Base-by-base conservation (phyloP, 148 eudicot species). In the Heliamphora exappendiculata region DNA sequence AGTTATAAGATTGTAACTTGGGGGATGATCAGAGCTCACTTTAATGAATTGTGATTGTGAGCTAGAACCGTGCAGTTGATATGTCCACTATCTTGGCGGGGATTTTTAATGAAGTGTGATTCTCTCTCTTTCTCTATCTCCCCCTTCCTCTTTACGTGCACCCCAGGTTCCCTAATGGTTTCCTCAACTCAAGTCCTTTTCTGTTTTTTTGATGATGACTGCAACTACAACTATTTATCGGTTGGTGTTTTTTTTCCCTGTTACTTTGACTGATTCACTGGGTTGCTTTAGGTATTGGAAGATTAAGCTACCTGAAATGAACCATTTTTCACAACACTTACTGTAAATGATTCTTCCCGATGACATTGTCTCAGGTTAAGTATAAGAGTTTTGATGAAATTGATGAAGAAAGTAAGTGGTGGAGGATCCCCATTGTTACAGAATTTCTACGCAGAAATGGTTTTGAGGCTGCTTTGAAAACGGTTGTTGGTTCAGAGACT, bases 341-440 rank as follows among this genome's bases (percentile, higher is more conserved):
- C 3, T 39, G 7, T 39, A 39, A 39, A 7, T 2, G 3, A 44
- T 42, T 54, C 70, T 73, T 70, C 58, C 33, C 44, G 31, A 53
- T 77, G 31, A 67, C 8, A 54, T 51, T 10, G 70, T 78, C 75
- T 67, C 89, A 95, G 98, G 80, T 92, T 69, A 87, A 84, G 76
- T 95, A 88, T 85, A 86, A 73, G 85, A 92, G 90, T 80, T 92
- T 95, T 74, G 89, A 83, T 72, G 89, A 87, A 85, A 88, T 92
- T 72, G 96, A 88, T 37, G 93, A 92, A 76, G 98, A 91, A 74
- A 91, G 87, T 77, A 83, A 84, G 66, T 87, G 93, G 96, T 91
- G 96, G 98, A 82, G 81, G 79, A 85, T 90, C 81, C 96, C 97
- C 39, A 83, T 95, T 80, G 78, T 95, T 44, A 86, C 96, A 65